These are phyloP conservation scores for Cladophialophora psammophila DNA, from an alignment of 2,329 filamentous ascomycete genomes.

Conservation along the genomic window DNA sequence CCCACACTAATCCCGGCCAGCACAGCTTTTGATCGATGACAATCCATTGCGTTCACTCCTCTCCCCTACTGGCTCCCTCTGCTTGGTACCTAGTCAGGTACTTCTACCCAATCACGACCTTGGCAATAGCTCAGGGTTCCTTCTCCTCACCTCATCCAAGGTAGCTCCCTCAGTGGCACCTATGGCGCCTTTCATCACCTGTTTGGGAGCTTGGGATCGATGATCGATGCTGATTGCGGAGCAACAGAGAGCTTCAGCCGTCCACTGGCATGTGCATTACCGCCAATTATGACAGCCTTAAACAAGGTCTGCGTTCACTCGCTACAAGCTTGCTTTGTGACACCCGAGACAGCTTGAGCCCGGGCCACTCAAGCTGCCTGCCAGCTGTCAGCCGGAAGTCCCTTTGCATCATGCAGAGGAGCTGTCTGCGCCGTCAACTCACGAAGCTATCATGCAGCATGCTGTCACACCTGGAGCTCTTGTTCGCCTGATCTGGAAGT, in stretches of 20 bases:
- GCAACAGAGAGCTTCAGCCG: conserved; percentile 10
- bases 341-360: conserved; percentile 24
- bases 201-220: conserved; percentile 23
- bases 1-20: not conserved
- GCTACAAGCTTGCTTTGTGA: not conserved
- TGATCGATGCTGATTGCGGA: conserved; percentile 11
- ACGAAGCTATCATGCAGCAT: conserved; percentile 21
- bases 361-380: conserved; percentile 25
- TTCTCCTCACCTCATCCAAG: conserved; percentile 9
- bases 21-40: conserved; percentile 30
- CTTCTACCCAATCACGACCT: conserved; percentile 26
- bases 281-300: not conserved
- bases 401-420: conserved; percentile 17
- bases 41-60: conserved; percentile 12
- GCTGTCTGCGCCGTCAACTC: conserved; percentile 11
- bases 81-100: conserved; percentile 25
- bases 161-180: not conserved
- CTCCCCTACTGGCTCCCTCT: conserved; percentile 13
- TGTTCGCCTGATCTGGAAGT: conserved; percentile 17
- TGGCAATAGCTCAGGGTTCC: conserved; percentile 1
- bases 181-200: conserved; percentile 19
- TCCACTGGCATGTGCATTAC: conserved; percentile 23
- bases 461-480: conserved; percentile 17
- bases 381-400: not conserved
- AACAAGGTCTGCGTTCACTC: too few relatives aligned